Evolutionary conservation across 2,329 filamentous ascomycete genomes (phyloP), one percentile per base, ranked within the genome.

Genomic region (Ilyonectria robusta): DNA sequence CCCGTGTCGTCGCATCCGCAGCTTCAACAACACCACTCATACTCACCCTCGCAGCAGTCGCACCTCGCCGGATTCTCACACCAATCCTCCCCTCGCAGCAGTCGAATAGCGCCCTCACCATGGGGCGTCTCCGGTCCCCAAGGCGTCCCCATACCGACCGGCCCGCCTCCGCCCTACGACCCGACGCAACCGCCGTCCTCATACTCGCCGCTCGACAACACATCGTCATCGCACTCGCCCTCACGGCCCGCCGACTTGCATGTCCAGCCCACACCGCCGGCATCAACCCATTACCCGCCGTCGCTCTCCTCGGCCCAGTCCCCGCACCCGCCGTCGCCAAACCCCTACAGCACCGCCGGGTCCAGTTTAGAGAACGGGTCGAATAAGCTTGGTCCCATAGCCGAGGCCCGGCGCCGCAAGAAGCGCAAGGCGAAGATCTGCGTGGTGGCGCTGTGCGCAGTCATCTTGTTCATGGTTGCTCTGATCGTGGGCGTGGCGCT

Each of bases 111-210:
- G 13, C 46, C 65, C 9, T 70, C 70, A 8, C 64, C 72, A 15
- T 75, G 72, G 71, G 46, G 33, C 10, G 26, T 42, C 6, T 26
- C 56, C 13, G 58, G 46, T 11, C 66, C 65, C 8, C 60, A 59
- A 40, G 59, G 53, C 31, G 23, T 56, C n/a, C 62, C 62, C 3
- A 65, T 71, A 10, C 74, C 76, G 2, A 66, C 60, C 48, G 72
- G 70, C 44, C 76, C 76, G 1, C 76, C 76, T 7, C 76, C 76
- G 11, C 76, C 76, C 17, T 78, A 78, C 51, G 76, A 76, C 29
- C 73, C 72, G n/a, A 66, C 66, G 6, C 76, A 71, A 31, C 67
- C 73, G 9, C 76, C 76, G 21, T 67, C 70, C 13, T 67, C 76
- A n/a, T 75, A 76, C 57, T 72, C 70, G 29, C 75, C 72, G 17